These are phyloP conservation scores for Komagataella ulmi DNA, from an alignment of 805 yeast species.

Conservation along the genomic window DNA sequence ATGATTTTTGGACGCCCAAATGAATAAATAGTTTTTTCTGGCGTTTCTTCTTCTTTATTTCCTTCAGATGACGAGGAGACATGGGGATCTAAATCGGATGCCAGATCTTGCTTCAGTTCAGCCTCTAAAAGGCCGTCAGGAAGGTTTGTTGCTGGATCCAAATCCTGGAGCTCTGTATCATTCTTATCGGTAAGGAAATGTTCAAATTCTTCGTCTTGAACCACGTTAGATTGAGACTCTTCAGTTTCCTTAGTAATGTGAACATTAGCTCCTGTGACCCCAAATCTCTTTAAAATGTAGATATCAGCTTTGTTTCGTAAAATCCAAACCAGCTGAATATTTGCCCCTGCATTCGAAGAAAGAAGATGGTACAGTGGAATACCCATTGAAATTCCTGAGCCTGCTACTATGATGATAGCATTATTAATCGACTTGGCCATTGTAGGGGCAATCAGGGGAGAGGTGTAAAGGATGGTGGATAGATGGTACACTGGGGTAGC, in stretches of 20 bases:
- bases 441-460: constrained; percentile 23
- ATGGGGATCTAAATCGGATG: not conserved
- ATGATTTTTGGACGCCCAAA: constrained; percentile 32
- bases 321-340: constrained; percentile 40
- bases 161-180: constrained; percentile 2
- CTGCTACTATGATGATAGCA: constrained; percentile 50
- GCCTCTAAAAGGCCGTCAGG: constrained; percentile 11
- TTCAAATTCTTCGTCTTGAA: constrained; percentile 2
- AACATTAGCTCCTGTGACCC: constrained; percentile 20
- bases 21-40: constrained; percentile 10
- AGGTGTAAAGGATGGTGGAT: constrained; percentile 28
- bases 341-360: constrained; percentile 9
- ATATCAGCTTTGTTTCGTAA: constrained; percentile 31
- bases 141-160: constrained; percentile 1
- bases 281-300: constrained; percentile 27
- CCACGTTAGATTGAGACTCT: not conserved
- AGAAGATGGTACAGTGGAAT: constrained; percentile 33
- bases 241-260: constrained; percentile 14
- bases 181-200: constrained; percentile 2
- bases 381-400: constrained; percentile 60
- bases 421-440: constrained; percentile 36
- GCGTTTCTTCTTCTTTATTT: constrained; percentile 5
- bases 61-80: constrained; percentile 1
- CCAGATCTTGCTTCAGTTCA: constrained; percentile 8
- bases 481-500: constrained; percentile 15